Base-by-base conservation (phyloP, 352 stramenopile genomes). In the Thalassiosira mediterranea region DNA sequence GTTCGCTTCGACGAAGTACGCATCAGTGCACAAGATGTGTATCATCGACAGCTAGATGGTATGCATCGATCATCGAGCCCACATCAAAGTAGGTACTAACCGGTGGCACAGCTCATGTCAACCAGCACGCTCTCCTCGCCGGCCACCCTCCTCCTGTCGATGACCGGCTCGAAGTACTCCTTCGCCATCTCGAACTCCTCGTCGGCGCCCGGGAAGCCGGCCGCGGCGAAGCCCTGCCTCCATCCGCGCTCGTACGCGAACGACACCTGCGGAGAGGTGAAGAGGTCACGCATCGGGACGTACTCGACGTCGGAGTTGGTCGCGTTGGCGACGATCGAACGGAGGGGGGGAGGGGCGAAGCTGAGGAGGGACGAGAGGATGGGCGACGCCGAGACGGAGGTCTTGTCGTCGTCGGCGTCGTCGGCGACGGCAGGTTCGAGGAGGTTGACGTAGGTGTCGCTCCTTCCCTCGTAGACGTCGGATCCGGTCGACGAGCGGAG, bases 201-300 rank as follows among this genome's bases (percentile, higher is more conserved):
- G 54, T 95, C 90, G 0, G 85, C 79, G 38, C 91, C 91, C 31
- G 91, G 92, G 64, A 96, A 96, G 48, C 92, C 92, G 34, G 89
- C 88, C 34, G 66, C 74, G 32, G 72, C 66, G 81, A 96, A 96
- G 8, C 82, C 82, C 59, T 95, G 86, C 38, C 92, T 68, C 91
- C 91, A 96, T 46, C 92, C 92, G 25, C 90, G 64, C 71, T 96
- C 92, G 69, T 96, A 95, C 25, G 92, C 83, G 79, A 90, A 95
- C 1, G 83, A 90, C 13, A 94, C 88, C 4, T 86, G 52, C 5
- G 92, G 91, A 29, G 58, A 90, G 11, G 91, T 94, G 63, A 96
- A 96, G 29, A 93, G 76, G 72, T 93, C 88, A 76, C 79, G 69
- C 77, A 87, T 88, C 0, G 79, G 79, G 3, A 88, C 71, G 53